Conservation (phyloP, 257 asterid species). For the Nicotiana tomentosiformis region DNA sequence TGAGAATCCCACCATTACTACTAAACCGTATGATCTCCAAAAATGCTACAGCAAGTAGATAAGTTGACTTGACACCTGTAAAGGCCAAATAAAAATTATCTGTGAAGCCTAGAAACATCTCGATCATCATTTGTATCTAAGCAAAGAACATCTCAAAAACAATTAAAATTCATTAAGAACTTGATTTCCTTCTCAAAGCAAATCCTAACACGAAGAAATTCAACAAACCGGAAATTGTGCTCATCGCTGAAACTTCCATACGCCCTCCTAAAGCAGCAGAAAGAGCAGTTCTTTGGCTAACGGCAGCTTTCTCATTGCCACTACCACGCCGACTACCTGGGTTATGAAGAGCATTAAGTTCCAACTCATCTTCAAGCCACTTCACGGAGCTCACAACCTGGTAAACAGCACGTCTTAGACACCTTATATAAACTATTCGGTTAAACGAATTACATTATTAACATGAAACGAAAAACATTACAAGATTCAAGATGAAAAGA, state of each 20-base stretch:
- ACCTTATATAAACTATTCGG: conserved; percentile 9
- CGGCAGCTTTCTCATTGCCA: conserved; percentile 96
- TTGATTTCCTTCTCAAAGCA: conserved; percentile 8
- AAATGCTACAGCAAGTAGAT: conserved; percentile 97
- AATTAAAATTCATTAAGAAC: background rate
- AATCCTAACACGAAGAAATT: conserved; percentile 8
- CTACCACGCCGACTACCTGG: conserved; percentile 92
- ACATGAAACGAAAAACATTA: background rate
- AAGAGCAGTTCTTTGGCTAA: conserved; percentile 88
- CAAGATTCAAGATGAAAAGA: background rate
- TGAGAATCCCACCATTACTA: conserved; percentile 97
- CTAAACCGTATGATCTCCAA: conserved; percentile 92
- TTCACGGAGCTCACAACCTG: conserved; percentile 99
- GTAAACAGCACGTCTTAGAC: background rate
- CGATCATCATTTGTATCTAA: background rate
- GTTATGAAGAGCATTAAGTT: conserved; percentile 96
- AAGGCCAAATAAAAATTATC: conserved; percentile 19
- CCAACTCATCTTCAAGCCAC: conserved; percentile 99
- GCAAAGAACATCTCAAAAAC: background rate
- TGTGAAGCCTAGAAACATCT: conserved; percentile 4
- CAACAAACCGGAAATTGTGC: conserved; percentile 74
- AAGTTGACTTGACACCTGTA: conserved; percentile 97
- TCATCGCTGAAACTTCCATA: conserved; percentile 84
- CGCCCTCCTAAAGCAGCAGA: conserved; percentile 97
- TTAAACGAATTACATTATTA: background rate